Evolutionary conservation across 2,329 filamentous ascomycete genomes (phyloP).

Genomic region (Aureobasidium sp.): DNA sequence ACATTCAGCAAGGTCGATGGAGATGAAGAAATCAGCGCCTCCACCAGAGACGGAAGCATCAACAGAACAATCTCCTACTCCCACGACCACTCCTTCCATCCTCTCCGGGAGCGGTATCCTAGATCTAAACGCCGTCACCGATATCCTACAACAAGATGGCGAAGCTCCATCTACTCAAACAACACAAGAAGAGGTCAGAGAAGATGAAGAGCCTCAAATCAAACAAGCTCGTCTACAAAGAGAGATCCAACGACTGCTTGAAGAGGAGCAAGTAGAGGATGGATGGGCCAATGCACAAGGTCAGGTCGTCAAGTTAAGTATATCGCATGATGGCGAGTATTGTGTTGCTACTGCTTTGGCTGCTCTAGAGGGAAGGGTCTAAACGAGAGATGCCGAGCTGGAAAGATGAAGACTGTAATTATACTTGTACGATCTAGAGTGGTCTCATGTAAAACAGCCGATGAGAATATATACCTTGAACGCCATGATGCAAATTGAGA

Average conservation of each 20-base stretch:
- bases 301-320: constrained; percentile 63
- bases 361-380: not conserved
- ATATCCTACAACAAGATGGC: too few species aligned
- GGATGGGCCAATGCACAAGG: constrained; percentile 16
- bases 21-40: too few species aligned
- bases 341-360: constrained; percentile 51
- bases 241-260: not conserved
- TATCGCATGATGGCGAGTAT: constrained; percentile 82
- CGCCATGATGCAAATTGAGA: too few species aligned
- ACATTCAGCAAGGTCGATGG: not conserved
- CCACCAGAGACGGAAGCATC: too few species aligned
- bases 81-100: not conserved
- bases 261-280: not conserved
- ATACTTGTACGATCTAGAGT: too few species aligned
- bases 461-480: too few species aligned
- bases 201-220: not conserved
- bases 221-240: not conserved
- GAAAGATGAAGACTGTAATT: too few species aligned
- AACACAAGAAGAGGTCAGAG: too few species aligned
- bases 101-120: not conserved
- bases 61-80: too few species aligned
- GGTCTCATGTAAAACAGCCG: too few species aligned
- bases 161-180: too few species aligned
- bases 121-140: not conserved
- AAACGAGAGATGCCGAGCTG: too few species aligned